Evolutionary conservation across 2,329 filamentous ascomycete species (phyloP).

Genomic region (Alternaria sp.): DNA sequence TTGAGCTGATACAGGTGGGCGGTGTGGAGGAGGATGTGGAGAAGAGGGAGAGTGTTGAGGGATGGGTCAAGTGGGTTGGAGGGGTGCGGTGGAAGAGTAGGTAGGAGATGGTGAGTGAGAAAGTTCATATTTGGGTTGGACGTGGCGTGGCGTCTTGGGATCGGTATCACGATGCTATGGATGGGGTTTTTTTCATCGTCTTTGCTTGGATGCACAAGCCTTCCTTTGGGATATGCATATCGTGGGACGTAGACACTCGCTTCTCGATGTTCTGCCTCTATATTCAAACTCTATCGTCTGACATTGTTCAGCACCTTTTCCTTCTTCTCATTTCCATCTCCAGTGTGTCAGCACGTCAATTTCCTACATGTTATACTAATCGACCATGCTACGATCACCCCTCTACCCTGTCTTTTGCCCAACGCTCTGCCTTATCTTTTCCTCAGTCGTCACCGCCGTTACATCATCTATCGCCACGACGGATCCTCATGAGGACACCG

Average conservation of each 20-base stretch:
- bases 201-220: neutral
- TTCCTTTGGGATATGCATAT: neutral
- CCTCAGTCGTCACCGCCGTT: neutral
- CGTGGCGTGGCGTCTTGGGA: neutral
- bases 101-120: conserved; percentile 31
- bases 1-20: conserved; percentile 73
- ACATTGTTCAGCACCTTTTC: neutral
- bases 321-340: neutral
- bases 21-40: conserved; percentile 73
- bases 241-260: neutral
- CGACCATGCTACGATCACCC: neutral
- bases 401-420: neutral
- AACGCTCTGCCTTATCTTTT: neutral
- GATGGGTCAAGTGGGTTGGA: conserved; percentile 77
- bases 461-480: neutral
- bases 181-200: neutral
- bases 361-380: too few relatives aligned
- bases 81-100: conserved; percentile 76
- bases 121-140: neutral
- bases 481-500: neutral
- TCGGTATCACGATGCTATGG: neutral
- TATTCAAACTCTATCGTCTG: neutral
- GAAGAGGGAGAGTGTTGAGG: conserved; percentile 74
- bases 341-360: neutral
- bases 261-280: neutral